Conservation (phyloP, 345 rosid species). For the Citrus glauca region DNA sequence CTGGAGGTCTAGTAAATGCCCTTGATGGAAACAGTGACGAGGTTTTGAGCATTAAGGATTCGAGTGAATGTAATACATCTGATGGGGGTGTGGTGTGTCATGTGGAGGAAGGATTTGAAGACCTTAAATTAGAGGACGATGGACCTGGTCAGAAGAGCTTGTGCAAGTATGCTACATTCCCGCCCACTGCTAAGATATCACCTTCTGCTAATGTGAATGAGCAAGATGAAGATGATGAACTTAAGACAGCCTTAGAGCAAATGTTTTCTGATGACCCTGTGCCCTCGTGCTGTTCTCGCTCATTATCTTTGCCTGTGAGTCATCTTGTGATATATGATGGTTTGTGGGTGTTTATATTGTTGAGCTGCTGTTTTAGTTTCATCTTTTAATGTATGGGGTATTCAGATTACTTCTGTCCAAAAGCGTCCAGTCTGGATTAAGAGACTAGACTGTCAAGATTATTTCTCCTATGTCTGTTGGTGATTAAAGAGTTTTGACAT, state of each 20-base stretch:
- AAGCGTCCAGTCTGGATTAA: too few species aligned
- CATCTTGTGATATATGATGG: background rate
- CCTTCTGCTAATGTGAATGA: constrained; percentile 26
- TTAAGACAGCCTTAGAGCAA: constrained; percentile 27
- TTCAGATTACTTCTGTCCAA: background rate
- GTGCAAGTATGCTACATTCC: constrained; percentile 25
- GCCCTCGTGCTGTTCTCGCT: background rate
- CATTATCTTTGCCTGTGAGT: constrained; percentile 38
- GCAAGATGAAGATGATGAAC: constrained; percentile 30
- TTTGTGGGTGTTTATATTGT: constrained; percentile 1
- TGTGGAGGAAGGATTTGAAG: constrained; percentile 29
- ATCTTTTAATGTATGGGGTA: background rate
- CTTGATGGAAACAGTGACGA: constrained; percentile 22
- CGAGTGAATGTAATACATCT: constrained; percentile 21
- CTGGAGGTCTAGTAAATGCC: constrained; percentile 31
- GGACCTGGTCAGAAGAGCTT: constrained; percentile 23
- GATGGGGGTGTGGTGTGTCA: constrained; percentile 36
- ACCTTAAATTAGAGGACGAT: constrained; percentile 14
- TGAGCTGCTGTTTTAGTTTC: background rate
- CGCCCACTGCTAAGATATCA: constrained; percentile 10
- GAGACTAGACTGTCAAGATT: background rate
- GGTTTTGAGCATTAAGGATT: constrained; percentile 22
- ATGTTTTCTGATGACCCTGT: constrained; percentile 31
- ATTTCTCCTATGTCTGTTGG: background rate
- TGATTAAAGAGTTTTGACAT: background rate